Evolutionary conservation across 208 protist genomes (phyloP), one percentile per base, ranked within the genome.

Genomic region (Herpetomonas tarakana): DNA sequence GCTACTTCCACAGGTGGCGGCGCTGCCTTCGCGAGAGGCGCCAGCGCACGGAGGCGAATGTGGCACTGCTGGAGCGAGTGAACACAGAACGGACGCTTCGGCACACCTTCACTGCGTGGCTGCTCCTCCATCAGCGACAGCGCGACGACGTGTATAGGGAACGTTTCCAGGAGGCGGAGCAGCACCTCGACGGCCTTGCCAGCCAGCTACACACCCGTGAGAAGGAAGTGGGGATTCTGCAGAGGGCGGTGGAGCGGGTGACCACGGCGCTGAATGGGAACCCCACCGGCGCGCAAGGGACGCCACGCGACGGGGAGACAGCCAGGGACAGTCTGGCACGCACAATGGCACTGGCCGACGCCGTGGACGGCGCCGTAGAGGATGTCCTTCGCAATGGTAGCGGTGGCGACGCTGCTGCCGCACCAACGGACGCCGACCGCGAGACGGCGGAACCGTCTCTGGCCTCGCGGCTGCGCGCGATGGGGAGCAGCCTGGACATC

Each of bases 1-100:
- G 74, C 29, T 92, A 89, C 68, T 86, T 92, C 46, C 11, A 16
- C 19, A 78, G 79, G 47, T 92, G 86, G 86, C 67, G 74, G 19
- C 29, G 52, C 6, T 74, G 78, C 56, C 52, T 88, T 12, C 64
- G 82, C 11, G 45, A 78, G 22, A 52, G 50, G 25, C 71, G 63
- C 38, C 86, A 92, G 52, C 81, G 82, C 41, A 72, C 51, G 3
- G 50, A 50, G 6, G 61, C 64, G 21, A 92, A 89, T 54, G 75
- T 84, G 0, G 44, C 55, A 14, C 35, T 78, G 21, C 64, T 92
- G 7, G 24, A 60, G 22, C 30, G 26, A n/a, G 68, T 80, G n/a
- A 82, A 78, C 45, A 39, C 68, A 3, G 68, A 88, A 31, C 59
- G 71, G 3, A 41, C 52, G 11, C 49, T 50, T 31, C 60, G 52